phyloP scores from a whole-genome alignment of 345 rosid species.

The Hypericum androsaemum region DNA sequence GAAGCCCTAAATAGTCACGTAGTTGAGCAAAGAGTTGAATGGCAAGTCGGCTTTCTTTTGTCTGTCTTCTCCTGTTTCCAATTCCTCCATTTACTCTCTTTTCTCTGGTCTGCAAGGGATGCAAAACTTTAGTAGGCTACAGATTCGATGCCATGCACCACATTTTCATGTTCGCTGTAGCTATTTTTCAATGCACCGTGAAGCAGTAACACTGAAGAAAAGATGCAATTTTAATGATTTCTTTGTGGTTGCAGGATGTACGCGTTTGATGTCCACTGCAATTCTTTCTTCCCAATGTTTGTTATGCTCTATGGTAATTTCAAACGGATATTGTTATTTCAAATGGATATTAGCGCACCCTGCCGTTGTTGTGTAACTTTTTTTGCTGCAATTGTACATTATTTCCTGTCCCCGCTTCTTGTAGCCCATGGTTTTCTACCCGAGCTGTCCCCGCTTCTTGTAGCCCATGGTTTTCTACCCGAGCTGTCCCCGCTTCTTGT shows the following conservation, averaged over 20 bases:
- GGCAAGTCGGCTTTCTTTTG: slow-evolving; percentile 45
- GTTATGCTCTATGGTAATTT: slow-evolving; percentile 78
- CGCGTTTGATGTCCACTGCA: slow-evolving; percentile 99
- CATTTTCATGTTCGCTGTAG: too few species aligned
- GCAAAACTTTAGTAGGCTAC: slow-evolving; percentile 4
- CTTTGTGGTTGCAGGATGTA: slow-evolving; percentile 56
- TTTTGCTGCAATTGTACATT: slow-evolving; percentile 70
- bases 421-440: slow-evolving; percentile 89
- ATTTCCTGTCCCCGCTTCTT: slow-evolving; percentile 78
- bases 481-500: slow-evolving; percentile 71
- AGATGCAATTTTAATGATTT: background rate
- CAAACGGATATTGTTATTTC: background rate
- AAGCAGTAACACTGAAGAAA: too few species aligned
- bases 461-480: slow-evolving; percentile 87
- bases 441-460: slow-evolving; percentile 67
- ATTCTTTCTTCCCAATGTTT: slow-evolving; percentile 98
- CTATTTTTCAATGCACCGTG: too few species aligned
- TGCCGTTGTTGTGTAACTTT: background rate
- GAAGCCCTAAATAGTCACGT: slow-evolving; percentile 97
- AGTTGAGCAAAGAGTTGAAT: slow-evolving; percentile 97
- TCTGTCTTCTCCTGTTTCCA: slow-evolving; percentile 2
- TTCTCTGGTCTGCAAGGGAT: background rate
- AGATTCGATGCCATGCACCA: too few species aligned
- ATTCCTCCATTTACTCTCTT: background rate
- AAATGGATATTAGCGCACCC: background rate